A percentile compares a stretch with the other conserved stretches of the same genome.
Evolutionary conservation across 2,329 filamentous ascomycete species (phyloP).

Genomic region (Pseudophaeomoniella oleicola): DNA sequence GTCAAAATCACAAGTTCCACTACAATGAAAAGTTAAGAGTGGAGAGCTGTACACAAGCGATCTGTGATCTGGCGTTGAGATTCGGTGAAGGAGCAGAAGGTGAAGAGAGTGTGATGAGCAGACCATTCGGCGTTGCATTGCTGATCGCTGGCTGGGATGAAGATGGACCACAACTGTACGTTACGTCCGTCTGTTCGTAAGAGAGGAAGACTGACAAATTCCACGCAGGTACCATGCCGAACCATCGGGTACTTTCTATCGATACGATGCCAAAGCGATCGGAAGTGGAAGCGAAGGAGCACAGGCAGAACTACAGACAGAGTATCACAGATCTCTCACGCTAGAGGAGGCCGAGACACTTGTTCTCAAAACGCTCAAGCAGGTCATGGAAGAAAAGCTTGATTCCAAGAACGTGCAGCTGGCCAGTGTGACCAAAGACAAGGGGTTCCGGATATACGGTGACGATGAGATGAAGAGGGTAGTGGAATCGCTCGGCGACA

Average conservation of each 20-base stretch:
- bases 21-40: conserved; percentile 90
- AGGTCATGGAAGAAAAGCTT: conserved; percentile 99
- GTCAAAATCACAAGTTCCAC: conserved; percentile 94
- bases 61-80: conserved; percentile 88
- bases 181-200: no score
- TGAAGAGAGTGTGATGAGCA: conserved; percentile 96
- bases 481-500: conserved; percentile 52
- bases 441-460: conserved; percentile 95
- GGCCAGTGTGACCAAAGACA: conserved; percentile 93
- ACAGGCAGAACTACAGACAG: conserved; percentile 94
- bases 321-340: conserved; percentile 96
- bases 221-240: conserved; percentile 79
- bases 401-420: conserved; percentile 98
- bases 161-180: conserved; percentile 78
- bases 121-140: conserved; percentile 91
- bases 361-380: conserved; percentile 94
- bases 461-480: conserved; percentile 94
- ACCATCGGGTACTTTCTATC: conserved; percentile 95
- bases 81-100: conserved; percentile 97
- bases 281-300: conserved; percentile 94
- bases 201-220: no score
- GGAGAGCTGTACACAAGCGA: conserved; percentile 96
- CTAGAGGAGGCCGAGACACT: conserved; percentile 86
- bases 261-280: conserved; percentile 97
- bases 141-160: conserved; percentile 96